phyloP scores from a whole-genome alignment of 768 basidiomycete species.

The Mycena indigotica region DNA sequence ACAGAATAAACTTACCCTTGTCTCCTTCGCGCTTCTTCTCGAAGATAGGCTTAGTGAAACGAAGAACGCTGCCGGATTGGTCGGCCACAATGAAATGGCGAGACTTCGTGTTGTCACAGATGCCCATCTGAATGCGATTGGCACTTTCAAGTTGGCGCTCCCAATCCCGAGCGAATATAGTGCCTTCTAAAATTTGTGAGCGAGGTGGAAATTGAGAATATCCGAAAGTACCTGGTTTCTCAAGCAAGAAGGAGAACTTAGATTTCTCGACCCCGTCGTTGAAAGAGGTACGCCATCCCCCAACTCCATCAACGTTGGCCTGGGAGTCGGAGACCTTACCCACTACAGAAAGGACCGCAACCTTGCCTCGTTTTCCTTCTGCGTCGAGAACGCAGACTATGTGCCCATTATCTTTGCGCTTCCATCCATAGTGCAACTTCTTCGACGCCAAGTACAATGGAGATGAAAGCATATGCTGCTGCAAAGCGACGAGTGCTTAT shows the following conservation, averaged over 20 bases:
- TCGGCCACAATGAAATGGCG: not conserved
- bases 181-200: not conserved
- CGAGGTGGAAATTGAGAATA: not conserved
- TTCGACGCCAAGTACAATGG: not conserved
- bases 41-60: not conserved
- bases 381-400: not conserved
- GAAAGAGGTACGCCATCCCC: not conserved
- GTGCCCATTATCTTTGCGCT: not conserved
- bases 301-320: not conserved
- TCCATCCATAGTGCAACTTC: not conserved
- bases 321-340: not conserved
- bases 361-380: not conserved
- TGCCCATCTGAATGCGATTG: not conserved
- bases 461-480: not conserved
- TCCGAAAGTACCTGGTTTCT: not conserved
- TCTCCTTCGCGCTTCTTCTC: not conserved
- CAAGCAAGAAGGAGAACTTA: not conserved
- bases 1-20: not conserved
- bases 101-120: not conserved
- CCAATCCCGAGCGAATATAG: not conserved
- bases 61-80: not conserved
- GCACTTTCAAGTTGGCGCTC: not conserved
- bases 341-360: not conserved
- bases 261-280: not conserved
- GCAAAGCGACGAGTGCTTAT: not conserved